A percentile compares a stretch with the other conserved stretches of the same genome.
Conservation (phyloP, 2,329 filamentous ascomycete genomes). For the Colletotrichum filicis region DNA sequence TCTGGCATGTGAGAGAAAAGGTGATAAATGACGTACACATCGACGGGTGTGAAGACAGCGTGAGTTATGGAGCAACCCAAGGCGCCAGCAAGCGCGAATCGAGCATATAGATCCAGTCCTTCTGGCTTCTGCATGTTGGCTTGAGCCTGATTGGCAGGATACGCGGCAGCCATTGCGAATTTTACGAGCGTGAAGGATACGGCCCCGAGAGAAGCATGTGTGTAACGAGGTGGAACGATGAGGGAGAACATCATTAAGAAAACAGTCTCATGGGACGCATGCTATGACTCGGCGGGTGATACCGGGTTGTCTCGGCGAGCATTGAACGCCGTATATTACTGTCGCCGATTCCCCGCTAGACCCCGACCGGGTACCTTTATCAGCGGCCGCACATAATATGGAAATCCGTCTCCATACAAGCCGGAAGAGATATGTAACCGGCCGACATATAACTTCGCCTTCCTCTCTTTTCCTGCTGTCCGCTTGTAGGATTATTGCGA, state of each 20-base stretch:
- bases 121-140: background rate
- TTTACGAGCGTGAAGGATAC: background rate
- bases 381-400: background rate
- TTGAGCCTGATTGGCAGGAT: background rate
- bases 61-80: constrained; percentile 98
- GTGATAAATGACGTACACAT: constrained; percentile 82
- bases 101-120: constrained; percentile 58
- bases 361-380: background rate
- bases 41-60: constrained; percentile 94
- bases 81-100: constrained; percentile 96
- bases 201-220: background rate
- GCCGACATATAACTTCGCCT: no score
- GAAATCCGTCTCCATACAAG: fast-evolving
- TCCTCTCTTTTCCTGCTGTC: no score
- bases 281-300: background rate
- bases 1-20: background rate
- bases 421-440: no score
- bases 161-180: background rate
- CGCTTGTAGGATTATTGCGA: background rate
- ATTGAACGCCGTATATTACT: background rate
- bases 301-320: background rate
- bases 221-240: background rate
- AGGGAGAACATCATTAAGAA: background rate
- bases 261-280: background rate
- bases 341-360: background rate